These are phyloP conservation scores for Fusarium chaquense DNA, from an alignment of 2,329 filamentous ascomycete genomes.

Conservation along the genomic window DNA sequence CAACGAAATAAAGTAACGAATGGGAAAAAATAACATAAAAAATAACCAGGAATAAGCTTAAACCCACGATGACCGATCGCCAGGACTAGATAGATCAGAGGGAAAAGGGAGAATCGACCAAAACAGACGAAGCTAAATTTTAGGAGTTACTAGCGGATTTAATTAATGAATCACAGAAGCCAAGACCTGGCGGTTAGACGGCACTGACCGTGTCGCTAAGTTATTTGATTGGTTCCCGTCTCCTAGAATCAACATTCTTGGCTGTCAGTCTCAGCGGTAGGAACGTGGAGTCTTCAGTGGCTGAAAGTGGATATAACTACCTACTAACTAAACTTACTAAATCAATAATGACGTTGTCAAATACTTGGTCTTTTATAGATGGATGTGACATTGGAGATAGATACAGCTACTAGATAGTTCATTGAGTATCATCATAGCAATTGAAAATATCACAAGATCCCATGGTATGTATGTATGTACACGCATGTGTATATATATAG, in stretches of 20 bases:
- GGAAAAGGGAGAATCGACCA: background rate
- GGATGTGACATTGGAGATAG: background rate
- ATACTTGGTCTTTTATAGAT: background rate
- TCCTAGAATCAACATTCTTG: background rate
- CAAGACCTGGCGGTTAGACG: slow-evolving; percentile 7
- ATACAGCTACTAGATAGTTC: too few species aligned
- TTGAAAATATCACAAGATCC: background rate
- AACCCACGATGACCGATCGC: background rate
- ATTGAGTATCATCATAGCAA: background rate
- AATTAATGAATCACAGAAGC: background rate
- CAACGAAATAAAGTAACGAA: background rate
- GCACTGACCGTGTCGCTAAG: background rate
- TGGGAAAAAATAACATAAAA: too few species aligned
- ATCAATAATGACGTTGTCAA: background rate
- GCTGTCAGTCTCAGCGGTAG: background rate
- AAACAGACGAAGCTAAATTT: background rate
- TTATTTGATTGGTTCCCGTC: background rate
- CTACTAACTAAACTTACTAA: too few species aligned
- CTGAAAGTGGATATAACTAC: background rate
- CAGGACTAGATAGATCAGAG: background rate
- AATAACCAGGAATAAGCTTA: slow-evolving; percentile 8
- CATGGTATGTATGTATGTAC: background rate
- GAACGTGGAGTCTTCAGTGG: background rate
- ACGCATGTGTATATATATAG: background rate
- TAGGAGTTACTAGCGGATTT: background rate